Percentiles rank a stretch among this genome's conserved stretches.
These are phyloP conservation scores for Leccinum disarticulatum DNA, from an alignment of 768 basidiomycete species.

Conservation along the genomic window DNA sequence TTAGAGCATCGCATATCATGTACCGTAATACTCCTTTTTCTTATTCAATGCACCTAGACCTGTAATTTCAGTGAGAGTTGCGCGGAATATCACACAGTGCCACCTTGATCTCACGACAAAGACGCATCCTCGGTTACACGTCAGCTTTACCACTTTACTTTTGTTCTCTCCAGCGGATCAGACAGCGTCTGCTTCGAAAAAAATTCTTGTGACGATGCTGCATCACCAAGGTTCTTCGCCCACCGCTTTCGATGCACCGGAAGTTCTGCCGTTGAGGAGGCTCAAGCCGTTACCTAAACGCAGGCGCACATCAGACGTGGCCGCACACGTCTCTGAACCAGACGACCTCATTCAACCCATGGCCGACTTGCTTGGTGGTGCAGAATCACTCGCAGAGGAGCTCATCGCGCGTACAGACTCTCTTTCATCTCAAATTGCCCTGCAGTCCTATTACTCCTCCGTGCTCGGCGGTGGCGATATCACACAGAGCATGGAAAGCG, in stretches of 20 bases:
- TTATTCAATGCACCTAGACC: conserved; percentile 25
- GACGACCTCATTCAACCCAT: conserved; percentile 32
- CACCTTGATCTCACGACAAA: conserved; percentile 21
- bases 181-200: conserved; percentile 21
- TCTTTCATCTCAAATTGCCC: conserved; percentile 56
- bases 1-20: conserved; percentile 68
- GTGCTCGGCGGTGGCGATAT: conserved; percentile 42
- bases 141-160: conserved; percentile 26
- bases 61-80: conserved; percentile 6
- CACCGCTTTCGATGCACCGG: conserved; percentile 61
- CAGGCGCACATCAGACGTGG: conserved; percentile 49
- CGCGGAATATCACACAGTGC: conserved; percentile 6
- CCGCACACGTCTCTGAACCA: conserved; percentile 24
- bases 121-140: conserved; percentile 23
- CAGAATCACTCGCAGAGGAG: conserved; percentile 54
- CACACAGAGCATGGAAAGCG: conserved; percentile 36
- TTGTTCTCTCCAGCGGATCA: conserved; percentile 14
- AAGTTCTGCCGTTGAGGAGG: conserved; percentile 59
- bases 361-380: conserved; percentile 38
- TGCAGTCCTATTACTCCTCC: conserved; percentile 66
- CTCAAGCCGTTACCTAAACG: conserved; percentile 82
- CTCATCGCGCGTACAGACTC: conserved; percentile 57
- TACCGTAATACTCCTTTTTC: conserved; percentile 40
- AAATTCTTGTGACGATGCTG: conserved; percentile 38
- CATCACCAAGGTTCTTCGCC: conserved; percentile 50